Percentiles rank a stretch among this genome's conserved stretches.
Conservation (phyloP, 2,329 filamentous ascomycete genomes). For the Sporothrix curviconia region DNA sequence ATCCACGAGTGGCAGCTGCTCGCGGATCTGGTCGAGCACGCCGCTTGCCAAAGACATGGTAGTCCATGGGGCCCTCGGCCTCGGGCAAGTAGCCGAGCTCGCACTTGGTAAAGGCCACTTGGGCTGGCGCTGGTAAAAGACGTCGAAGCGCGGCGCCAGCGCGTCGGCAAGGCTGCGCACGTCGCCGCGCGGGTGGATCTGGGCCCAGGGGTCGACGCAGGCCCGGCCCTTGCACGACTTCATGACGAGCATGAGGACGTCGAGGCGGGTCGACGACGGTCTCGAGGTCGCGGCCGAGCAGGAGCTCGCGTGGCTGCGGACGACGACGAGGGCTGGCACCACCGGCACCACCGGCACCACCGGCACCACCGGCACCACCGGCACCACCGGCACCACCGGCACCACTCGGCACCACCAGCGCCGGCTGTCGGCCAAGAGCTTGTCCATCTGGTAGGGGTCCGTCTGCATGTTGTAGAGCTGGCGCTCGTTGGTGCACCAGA, state of each 20-base stretch:
- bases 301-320: not conserved
- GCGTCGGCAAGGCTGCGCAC: conserved; percentile 47
- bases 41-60: not conserved
- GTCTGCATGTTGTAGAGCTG: conserved; percentile 50
- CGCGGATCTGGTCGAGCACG: not conserved
- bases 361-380: no score
- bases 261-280: conserved; percentile 44
- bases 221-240: conserved; percentile 51
- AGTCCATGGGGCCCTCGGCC: conserved; percentile 41
- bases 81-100: conserved; percentile 48
- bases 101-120: conserved; percentile 48
- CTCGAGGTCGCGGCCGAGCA: conserved; percentile 27
- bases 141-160: conserved; percentile 40
- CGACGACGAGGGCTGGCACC: no score
- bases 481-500: conserved; percentile 62
- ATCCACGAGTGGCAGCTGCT: not conserved
- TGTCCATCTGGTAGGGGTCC: conserved; percentile 46
- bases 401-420: no score
- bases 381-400: no score
- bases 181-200: conserved; percentile 45
- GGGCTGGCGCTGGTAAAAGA: conserved; percentile 44
- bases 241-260: conserved; percentile 51
- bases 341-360: no score
- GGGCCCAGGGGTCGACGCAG: conserved; percentile 50
- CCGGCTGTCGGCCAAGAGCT: conserved; percentile 28